Conservation (phyloP, 116 monocot species). For the Cymodocea nodosa region DNA sequence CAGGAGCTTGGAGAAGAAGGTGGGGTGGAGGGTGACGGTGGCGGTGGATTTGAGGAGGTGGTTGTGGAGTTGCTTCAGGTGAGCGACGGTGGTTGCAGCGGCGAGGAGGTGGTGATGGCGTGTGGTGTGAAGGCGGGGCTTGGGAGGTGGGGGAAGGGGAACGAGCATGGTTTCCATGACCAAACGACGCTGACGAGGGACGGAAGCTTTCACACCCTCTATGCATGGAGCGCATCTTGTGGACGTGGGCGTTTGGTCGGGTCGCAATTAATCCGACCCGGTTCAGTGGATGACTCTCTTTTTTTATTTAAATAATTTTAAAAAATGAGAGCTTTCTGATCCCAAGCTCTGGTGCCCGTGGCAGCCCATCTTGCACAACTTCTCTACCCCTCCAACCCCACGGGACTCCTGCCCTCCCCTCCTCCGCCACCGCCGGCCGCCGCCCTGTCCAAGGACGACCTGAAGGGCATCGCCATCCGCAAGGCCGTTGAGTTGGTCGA, state of each 20-base stretch:
- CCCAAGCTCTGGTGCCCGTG: slow-evolving; percentile 6
- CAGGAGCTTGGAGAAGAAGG: slow-evolving; percentile 50
- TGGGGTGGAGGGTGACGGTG: slow-evolving; percentile 12
- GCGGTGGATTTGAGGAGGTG: slow-evolving; percentile 27
- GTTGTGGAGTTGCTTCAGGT: slow-evolving; percentile 24
- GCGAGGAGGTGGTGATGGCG: slow-evolving; percentile 4
- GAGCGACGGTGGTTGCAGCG: slow-evolving; percentile 10
- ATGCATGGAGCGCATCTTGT: too few relatives aligned
- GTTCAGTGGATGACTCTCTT: too few relatives aligned
- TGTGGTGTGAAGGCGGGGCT: not conserved
- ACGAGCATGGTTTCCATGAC: not conserved
- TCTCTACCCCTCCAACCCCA: not conserved
- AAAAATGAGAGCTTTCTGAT: slow-evolving; percentile 6
- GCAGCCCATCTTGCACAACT: slow-evolving; percentile 13
- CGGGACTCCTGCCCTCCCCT: slow-evolving; percentile 1
- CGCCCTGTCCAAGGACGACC: slow-evolving; percentile 25
- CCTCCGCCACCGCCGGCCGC: not conserved
- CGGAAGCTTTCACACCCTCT: too few relatives aligned
- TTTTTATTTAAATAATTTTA: too few relatives aligned
- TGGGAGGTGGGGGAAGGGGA: not conserved
- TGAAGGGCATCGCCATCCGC: slow-evolving; percentile 38
- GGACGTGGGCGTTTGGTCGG: too few relatives aligned
- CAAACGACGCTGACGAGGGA: too few relatives aligned
- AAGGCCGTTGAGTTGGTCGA: slow-evolving; percentile 32
- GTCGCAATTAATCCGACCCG: too few relatives aligned